Evolutionary conservation across 331 rosid species (phyloP), one percentile per base, ranked within the genome.

Genomic region (Quercus phellos): DNA sequence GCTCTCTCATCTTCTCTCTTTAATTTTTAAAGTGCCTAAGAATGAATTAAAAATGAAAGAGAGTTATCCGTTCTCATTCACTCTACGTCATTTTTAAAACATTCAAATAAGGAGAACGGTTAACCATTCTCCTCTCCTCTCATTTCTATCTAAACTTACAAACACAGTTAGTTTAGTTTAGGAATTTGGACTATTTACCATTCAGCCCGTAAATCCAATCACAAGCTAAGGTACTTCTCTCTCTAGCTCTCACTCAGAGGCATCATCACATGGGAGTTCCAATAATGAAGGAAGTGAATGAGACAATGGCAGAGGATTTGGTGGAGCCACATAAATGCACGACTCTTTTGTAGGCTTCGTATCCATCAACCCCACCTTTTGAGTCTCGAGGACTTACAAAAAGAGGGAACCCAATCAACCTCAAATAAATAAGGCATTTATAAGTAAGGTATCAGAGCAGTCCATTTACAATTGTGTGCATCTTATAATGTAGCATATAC

Each of bases 261-360:
- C 94, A 90, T 79, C 81, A 86, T 86, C 94, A 90, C 94, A 90
- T 90, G 94, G 94, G 89, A 86, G 76, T 83, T 72, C 76, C 86
- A 79, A 88, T 88, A 51, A 84, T 84, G 88, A 79, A 88, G 90
- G 86, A 86, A 75, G 89, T 89, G 83, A 82, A 90, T 84, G 90
- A 90, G 92, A 86, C 94, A 90, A 86, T 83, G 87, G 84, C 74
- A 83, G 98, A 90, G 94, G 96, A 94, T 94, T 90, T 88, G 90
- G 99, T 94, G 94, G 97, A 90, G 93, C 99, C 98, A 56, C 88
- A 76, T 91, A 89, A 93, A 89, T 91, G 92, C 92, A 70, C 73
- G 82, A 85, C 92, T 89, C 90, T 63, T 84, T 82, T 85, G 89
- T 87, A 70, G 84, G 60, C 84, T 85, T 78, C 82, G 81, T 54